A percentile compares a stretch with the other conserved stretches of the same genome.
phyloP scores from a whole-genome alignment of 2,329 filamentous ascomycete genomes.

The Sclerotinia minor region DNA sequence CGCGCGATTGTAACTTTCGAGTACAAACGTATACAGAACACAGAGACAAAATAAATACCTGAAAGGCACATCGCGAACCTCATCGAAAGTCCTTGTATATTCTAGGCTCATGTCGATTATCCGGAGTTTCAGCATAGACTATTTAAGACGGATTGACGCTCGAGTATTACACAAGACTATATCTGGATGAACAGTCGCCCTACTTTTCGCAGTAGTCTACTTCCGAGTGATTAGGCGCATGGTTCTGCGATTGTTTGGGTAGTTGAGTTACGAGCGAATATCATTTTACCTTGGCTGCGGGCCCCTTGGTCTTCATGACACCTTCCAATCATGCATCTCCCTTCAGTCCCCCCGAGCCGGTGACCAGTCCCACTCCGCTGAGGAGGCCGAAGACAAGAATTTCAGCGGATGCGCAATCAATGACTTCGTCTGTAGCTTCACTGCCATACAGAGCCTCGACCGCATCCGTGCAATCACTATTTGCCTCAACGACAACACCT shows the following conservation, averaged over 20 bases:
- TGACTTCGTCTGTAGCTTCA: slow-evolving; percentile 50
- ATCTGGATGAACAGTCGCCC: slow-evolving; percentile 20
- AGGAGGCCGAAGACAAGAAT: slow-evolving; percentile 62
- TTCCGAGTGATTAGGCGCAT: slow-evolving; percentile 38
- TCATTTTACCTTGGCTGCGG: slow-evolving; percentile 21
- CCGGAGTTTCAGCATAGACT: slow-evolving; percentile 10
- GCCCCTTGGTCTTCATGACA: slow-evolving; percentile 59
- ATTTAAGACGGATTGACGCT: slow-evolving; percentile 20
- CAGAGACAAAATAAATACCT: background rate
- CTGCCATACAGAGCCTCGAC: slow-evolving; percentile 57
- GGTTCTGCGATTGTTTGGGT: slow-evolving; percentile 45
- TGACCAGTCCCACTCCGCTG: slow-evolving; percentile 54
- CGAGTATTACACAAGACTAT: slow-evolving; percentile 14
- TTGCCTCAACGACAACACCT: slow-evolving; percentile 67
- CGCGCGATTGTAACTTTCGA: slow-evolving; percentile 1
- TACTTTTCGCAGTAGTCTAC: background rate
- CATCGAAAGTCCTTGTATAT: slow-evolving; percentile 6
- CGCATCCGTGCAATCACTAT: slow-evolving; percentile 60
- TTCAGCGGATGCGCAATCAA: slow-evolving; percentile 51
- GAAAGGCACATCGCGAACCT: background rate
- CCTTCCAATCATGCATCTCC: slow-evolving; percentile 65
- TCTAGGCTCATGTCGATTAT: slow-evolving; percentile 32
- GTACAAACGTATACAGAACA: background rate
- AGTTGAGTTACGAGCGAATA: slow-evolving; percentile 41
- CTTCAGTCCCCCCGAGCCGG: slow-evolving; percentile 54